A percentile compares a stretch with the other conserved stretches of the same genome.
phyloP scores from a whole-genome alignment of 192 early-diverging fungal genomes.

The Funneliformis geosporum region DNA sequence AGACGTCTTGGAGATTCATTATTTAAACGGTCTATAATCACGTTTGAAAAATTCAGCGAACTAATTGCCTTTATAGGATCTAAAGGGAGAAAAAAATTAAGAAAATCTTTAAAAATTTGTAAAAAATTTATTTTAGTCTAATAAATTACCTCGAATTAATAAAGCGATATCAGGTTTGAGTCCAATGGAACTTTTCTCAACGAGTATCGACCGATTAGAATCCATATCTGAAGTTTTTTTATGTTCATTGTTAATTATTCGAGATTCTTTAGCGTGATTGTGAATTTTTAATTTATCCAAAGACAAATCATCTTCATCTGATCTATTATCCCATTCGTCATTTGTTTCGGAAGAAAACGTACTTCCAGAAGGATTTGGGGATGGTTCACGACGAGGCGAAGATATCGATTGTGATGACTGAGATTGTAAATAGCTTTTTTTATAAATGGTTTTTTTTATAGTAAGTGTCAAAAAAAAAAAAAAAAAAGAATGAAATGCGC shows the following conservation, averaged over 20 bases:
- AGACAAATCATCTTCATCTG: constrained; percentile 32
- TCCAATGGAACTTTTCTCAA: background rate
- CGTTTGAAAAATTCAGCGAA: constrained; percentile 38
- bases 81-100: constrained; percentile 24
- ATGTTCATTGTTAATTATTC: background rate
- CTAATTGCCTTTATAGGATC: constrained; percentile 39
- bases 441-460: background rate
- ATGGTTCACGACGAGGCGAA: background rate
- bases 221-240: background rate
- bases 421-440: constrained; percentile 3
- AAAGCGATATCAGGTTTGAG: background rate
- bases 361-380: constrained; percentile 23
- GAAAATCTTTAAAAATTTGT: no score
- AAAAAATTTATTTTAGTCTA: background rate
- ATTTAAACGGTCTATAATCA: constrained; percentile 31
- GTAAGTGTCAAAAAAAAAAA: background rate
- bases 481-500: background rate
- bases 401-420: background rate
- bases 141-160: background rate
- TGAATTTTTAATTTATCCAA: constrained; percentile 7
- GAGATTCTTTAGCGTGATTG: background rate
- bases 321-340: no score
- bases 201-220: background rate
- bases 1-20: constrained; percentile 41
- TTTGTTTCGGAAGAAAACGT: constrained; percentile 47